Conservation (phyloP, 257 asterid genomes). For the Scutellaria barbata region DNA sequence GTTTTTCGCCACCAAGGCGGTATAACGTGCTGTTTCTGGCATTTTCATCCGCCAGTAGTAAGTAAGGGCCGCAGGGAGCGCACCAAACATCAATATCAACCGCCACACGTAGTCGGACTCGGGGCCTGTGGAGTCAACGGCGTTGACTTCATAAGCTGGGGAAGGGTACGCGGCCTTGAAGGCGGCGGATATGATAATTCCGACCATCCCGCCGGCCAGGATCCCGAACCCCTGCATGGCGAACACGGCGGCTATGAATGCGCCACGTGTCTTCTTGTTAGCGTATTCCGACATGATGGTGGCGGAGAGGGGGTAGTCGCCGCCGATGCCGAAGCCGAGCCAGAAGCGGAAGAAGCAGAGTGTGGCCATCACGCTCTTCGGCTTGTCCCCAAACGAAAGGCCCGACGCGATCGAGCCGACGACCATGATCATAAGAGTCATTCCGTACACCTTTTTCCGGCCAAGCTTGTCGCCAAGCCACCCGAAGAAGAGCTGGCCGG, state of each 20-base stretch:
- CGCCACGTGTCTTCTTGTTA: conserved; percentile 57
- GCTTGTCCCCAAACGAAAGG: conserved; percentile 44
- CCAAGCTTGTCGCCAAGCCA: conserved; percentile 62
- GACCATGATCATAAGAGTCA: conserved; percentile 56
- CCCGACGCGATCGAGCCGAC: conserved; percentile 50
- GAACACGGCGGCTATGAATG: conserved; percentile 57
- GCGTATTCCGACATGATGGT: conserved; percentile 67
- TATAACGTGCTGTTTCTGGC: conserved; percentile 66
- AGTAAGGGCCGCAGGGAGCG: conserved; percentile 53
- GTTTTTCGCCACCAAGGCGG: conserved; percentile 53
- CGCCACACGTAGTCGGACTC: conserved; percentile 54
- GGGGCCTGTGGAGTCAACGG: conserved; percentile 35
- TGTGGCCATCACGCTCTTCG: conserved; percentile 51
- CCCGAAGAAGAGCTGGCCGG: conserved; percentile 53
- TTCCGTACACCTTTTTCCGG: conserved; percentile 48
- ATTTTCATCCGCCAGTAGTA: conserved; percentile 65
- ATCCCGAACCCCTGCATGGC: conserved; percentile 70
- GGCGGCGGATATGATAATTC: conserved; percentile 39
- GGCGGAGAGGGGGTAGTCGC: conserved; percentile 62
- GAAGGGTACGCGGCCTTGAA: conserved; percentile 45
- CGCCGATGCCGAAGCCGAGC: conserved; percentile 64
- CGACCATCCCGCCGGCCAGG: conserved; percentile 51
- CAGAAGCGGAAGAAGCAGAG: conserved; percentile 64
- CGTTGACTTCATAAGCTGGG: conserved; percentile 29
- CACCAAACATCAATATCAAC: conserved; percentile 54